phyloP scores from a whole-genome alignment of 2,329 filamentous ascomycete species.

The Anthostomella pinea region DNA sequence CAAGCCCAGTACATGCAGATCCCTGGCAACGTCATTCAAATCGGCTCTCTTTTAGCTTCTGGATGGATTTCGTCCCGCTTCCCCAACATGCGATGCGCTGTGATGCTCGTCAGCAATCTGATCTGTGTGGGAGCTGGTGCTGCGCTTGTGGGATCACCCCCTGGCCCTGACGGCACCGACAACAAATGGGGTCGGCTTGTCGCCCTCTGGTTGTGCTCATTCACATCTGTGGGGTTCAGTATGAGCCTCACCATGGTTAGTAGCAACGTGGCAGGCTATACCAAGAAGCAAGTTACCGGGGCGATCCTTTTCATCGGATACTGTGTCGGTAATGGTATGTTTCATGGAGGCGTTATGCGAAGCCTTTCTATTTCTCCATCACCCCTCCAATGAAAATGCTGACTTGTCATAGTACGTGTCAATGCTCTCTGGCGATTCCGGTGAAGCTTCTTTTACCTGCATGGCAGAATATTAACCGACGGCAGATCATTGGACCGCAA shows the following conservation, averaged over 20 bases:
- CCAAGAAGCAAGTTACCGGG: conserved; percentile 34
- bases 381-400: too few relatives aligned
- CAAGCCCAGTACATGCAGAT: conserved; percentile 60
- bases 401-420: too few relatives aligned
- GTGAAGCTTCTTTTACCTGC: too few relatives aligned
- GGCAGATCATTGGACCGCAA: conserved; percentile 20
- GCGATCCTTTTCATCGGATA: conserved; percentile 33
- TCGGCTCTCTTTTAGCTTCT: conserved; percentile 48
- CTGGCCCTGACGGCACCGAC: conserved; percentile 26
- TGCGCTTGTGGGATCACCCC: conserved; percentile 51
- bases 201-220: conserved; percentile 49
- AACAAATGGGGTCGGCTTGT: conserved; percentile 58
- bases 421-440: too few relatives aligned
- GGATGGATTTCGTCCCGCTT: conserved; percentile 51
- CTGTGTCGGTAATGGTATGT: conserved; percentile 25
- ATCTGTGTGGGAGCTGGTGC: conserved; percentile 53
- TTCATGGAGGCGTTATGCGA: too few relatives aligned
- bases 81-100: conserved; percentile 47
- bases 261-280: conserved; percentile 34
- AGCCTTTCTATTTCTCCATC: too few relatives aligned
- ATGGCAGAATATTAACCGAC: conserved; percentile 2
- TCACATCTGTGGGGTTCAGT: conserved; percentile 32
- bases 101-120: conserved; percentile 53
- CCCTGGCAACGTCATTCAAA: conserved; percentile 55
- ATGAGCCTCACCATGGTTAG: conserved; percentile 34